A percentile compares a stretch with the other conserved stretches of the same genome.
Evolutionary conservation across 805 yeast species (phyloP).

Genomic region (Suhomyces xylopsoci): DNA sequence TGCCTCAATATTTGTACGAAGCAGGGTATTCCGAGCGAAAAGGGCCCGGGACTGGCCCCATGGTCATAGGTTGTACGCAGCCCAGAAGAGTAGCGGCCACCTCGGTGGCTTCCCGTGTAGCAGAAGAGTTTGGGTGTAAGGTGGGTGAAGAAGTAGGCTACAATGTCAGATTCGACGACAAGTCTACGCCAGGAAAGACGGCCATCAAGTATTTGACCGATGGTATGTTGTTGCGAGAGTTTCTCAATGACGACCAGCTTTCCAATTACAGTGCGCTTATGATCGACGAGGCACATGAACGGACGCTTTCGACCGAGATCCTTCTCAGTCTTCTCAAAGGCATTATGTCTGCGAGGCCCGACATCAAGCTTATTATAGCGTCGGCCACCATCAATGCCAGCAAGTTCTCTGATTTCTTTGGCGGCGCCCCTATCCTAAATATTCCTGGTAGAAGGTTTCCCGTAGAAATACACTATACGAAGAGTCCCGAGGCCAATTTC

Average conservation of each 20-base stretch:
- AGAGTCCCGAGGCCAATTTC: slow-evolving; percentile 87
- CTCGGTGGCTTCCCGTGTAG: slow-evolving; percentile 86
- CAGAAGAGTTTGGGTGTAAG: slow-evolving; percentile 79
- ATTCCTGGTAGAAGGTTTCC: slow-evolving; percentile 95
- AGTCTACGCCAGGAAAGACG: slow-evolving; percentile 56
- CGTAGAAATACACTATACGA: slow-evolving; percentile 79
- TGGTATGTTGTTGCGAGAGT: slow-evolving; percentile 89
- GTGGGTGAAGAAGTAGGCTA: slow-evolving; percentile 91
- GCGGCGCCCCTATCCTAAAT: slow-evolving; percentile 78
- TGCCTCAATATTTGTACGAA: slow-evolving; percentile 83
- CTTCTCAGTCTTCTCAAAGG: slow-evolving; percentile 78
- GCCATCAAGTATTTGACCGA: slow-evolving; percentile 88
- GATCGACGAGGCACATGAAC: slow-evolving; percentile 97
- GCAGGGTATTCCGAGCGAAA: slow-evolving; percentile 65
- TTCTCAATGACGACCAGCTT: slow-evolving; percentile 70
- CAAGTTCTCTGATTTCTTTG: slow-evolving; percentile 78
- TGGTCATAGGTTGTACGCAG: slow-evolving; percentile 80
- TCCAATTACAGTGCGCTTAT: slow-evolving; percentile 73
- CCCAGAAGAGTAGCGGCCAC: slow-evolving; percentile 96
- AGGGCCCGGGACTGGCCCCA: background rate
- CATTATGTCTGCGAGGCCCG: slow-evolving; percentile 58
- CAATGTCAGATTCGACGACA: slow-evolving; percentile 82
- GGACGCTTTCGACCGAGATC: slow-evolving; percentile 88
- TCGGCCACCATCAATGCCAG: slow-evolving; percentile 94
- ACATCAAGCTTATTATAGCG: slow-evolving; percentile 73